Evolutionary conservation across 306 rosid species (phyloP), one percentile per base, ranked within the genome.

Genomic region (Gillenia trifoliata): DNA sequence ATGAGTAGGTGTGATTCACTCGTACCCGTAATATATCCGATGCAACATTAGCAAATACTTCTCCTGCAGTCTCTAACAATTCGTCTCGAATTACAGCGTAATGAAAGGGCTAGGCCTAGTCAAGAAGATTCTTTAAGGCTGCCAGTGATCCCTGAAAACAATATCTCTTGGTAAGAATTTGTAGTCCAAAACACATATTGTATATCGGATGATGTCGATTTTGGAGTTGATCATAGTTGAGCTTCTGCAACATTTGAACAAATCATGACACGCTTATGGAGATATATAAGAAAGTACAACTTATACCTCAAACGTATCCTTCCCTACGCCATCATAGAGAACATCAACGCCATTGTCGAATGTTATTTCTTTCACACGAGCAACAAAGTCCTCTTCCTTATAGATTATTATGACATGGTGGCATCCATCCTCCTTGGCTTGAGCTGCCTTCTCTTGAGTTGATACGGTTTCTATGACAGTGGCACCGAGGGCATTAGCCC

Each of bases 341-440:
- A 89, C 97, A 73, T 93, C 90, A 66, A 93, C 98, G 76, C 98
- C 98, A 52, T 83, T 82, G 71, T 93, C 96, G 0, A 88, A 86
- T 3, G 98, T 93, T 75, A 93, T 85, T 75, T 93, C 93, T 19
- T 77, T 88, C 74, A 91, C 97, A 3, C 93, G 87, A 19, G 92
- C 66, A 57, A 91, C 96, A 83, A 93, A 93, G 72, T 91, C 93
- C 72, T 91, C 93, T 79, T 91, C 92, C 66, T 78, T 86, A 40
- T 77, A 84, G 68, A n/a, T n/a, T n/a, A 88, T 65, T 75, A 91
- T 91, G 52, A 87, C 89, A 84, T 93, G 92, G 78, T 88, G 96
- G 40, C 97, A 92, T 41, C 98, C 98, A 80, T 93, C 98, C 73
- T 84, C 89, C 85, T 81, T 89, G 81, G 98, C 98, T 89, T 91